phyloP scores from a whole-genome alignment of 805 yeast genomes.

The Lipomyces orientalis region DNA sequence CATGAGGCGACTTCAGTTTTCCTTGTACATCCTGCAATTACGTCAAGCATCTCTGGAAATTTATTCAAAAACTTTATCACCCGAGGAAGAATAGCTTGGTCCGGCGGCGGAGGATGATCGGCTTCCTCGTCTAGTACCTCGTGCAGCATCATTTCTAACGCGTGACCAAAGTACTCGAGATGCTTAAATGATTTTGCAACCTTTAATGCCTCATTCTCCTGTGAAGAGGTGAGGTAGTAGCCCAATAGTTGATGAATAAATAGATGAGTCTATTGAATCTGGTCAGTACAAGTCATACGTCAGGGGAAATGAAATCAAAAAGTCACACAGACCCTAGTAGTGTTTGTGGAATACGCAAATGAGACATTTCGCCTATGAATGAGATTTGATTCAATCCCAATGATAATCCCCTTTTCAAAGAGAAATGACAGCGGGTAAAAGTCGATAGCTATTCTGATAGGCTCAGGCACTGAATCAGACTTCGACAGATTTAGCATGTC shows the following conservation, averaged over 20 bases:
- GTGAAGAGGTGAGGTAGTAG: slow-evolving; percentile 23
- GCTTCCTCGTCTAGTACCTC: slow-evolving; percentile 44
- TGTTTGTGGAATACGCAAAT: slow-evolving; percentile 42
- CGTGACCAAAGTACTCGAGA: slow-evolving; percentile 50
- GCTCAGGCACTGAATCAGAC: slow-evolving; percentile 27
- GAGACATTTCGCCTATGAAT: slow-evolving; percentile 45
- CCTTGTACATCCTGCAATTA: slow-evolving; percentile 57
- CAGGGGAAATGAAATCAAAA: background rate
- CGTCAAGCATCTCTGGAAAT: slow-evolving; percentile 48
- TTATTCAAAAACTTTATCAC: slow-evolving; percentile 43
- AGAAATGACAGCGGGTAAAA: slow-evolving; percentile 59
- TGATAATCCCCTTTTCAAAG: slow-evolving; percentile 54
- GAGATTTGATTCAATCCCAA: slow-evolving; percentile 57
- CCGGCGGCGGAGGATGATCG: slow-evolving; percentile 33
- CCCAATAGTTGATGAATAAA: slow-evolving; percentile 35
- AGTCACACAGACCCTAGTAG: slow-evolving; percentile 22
- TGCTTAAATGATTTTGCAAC: slow-evolving; percentile 36
- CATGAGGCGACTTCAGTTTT: slow-evolving; percentile 64
- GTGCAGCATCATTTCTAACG: slow-evolving; percentile 50
- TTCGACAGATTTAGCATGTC: slow-evolving; percentile 21
- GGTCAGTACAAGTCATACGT: background rate
- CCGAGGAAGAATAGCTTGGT: slow-evolving; percentile 32
- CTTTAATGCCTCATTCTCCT: slow-evolving; percentile 32
- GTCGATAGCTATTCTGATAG: slow-evolving; percentile 46
- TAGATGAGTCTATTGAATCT: slow-evolving; percentile 30